Conservation (phyloP, 1,284 basidiomycete genomes). For the Leccinum ponderosum region DNA sequence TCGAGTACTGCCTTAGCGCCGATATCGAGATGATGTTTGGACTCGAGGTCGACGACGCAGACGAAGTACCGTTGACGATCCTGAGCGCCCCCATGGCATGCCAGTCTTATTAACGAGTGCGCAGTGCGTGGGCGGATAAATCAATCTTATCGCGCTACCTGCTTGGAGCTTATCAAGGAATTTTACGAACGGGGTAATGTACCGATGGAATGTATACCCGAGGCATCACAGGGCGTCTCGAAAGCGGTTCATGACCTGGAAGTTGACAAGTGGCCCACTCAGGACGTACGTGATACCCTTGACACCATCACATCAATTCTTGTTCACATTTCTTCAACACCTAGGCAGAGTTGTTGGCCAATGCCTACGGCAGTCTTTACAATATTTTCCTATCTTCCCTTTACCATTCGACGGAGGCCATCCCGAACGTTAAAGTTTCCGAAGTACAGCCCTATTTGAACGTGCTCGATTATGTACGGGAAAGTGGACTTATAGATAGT, state of each 20-base stretch:
- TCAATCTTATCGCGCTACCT: conserved; percentile 74
- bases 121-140: conserved; percentile 89
- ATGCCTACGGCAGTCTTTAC: conserved; percentile 73
- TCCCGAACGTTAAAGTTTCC: conserved; percentile 70
- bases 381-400: conserved; percentile 84
- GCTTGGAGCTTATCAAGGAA: conserved; percentile 86
- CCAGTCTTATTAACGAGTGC: conserved; percentile 86
- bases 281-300: conserved; percentile 64
- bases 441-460: conserved; percentile 65
- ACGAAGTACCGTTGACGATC: conserved; percentile 95
- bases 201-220: conserved; percentile 92
- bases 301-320: not conserved
- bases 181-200: conserved; percentile 91
- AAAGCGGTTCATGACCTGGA: conserved; percentile 72
- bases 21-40: conserved; percentile 91
- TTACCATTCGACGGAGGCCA: conserved; percentile 81
- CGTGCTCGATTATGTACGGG: conserved; percentile 72
- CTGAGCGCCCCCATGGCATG: conserved; percentile 70
- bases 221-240: conserved; percentile 76
- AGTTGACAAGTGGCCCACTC: conserved; percentile 75
- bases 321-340: conserved; percentile 15
- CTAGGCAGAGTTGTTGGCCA: conserved; percentile 65
- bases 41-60: conserved; percentile 87
- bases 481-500: conserved; percentile 65
- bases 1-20: conserved; percentile 81